Percentiles rank a stretch among this genome's conserved stretches.
phyloP scores from a whole-genome alignment of 2,329 filamentous ascomycete genomes.

The Ophiostoma sp. region DNA sequence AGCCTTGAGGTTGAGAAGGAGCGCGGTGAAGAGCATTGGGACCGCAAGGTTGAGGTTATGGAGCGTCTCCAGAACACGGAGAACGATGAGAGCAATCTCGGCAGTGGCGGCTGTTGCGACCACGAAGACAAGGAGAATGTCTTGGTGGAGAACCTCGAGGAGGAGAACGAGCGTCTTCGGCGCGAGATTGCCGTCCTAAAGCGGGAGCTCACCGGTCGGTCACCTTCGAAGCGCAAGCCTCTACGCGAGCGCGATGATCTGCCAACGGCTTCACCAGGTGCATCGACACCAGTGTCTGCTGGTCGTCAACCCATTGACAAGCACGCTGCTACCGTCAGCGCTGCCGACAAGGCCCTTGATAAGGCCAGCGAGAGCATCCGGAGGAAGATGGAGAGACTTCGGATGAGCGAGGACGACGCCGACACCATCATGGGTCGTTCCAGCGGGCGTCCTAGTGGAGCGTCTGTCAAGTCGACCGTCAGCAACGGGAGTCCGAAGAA shows the following conservation, averaged over 20 bases:
- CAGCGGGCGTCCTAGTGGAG: slow-evolving; percentile 21
- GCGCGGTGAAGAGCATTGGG: slow-evolving; percentile 78
- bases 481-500: slow-evolving; percentile 53
- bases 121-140: slow-evolving; percentile 62
- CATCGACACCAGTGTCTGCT: slow-evolving; percentile 23
- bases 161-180: slow-evolving; percentile 70
- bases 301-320: slow-evolving; percentile 25
- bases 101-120: slow-evolving; percentile 33
- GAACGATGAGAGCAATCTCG: slow-evolving; percentile 25
- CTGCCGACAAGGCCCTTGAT: slow-evolving; percentile 2
- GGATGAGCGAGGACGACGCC: slow-evolving; percentile 44
- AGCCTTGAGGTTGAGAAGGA: slow-evolving; percentile 78
- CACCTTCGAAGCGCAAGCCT: slow-evolving; percentile 61
- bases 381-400: slow-evolving; percentile 52
- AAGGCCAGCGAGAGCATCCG: slow-evolving; percentile 40
- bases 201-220: slow-evolving; percentile 63
- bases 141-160: slow-evolving; percentile 62
- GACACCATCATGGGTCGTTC: slow-evolving; percentile 23
- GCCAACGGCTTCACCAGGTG: slow-evolving; percentile 24
- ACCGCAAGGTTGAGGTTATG: slow-evolving; percentile 71
- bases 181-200: slow-evolving; percentile 65
- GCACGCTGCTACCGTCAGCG: neutral
- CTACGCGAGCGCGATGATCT: slow-evolving; percentile 57
- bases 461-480: slow-evolving; percentile 28
- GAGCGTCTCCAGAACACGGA: slow-evolving; percentile 41